These are phyloP conservation scores for Colletotrichum ledebouriae DNA, from an alignment of 2,329 filamentous ascomycete species.

Conservation along the genomic window DNA sequence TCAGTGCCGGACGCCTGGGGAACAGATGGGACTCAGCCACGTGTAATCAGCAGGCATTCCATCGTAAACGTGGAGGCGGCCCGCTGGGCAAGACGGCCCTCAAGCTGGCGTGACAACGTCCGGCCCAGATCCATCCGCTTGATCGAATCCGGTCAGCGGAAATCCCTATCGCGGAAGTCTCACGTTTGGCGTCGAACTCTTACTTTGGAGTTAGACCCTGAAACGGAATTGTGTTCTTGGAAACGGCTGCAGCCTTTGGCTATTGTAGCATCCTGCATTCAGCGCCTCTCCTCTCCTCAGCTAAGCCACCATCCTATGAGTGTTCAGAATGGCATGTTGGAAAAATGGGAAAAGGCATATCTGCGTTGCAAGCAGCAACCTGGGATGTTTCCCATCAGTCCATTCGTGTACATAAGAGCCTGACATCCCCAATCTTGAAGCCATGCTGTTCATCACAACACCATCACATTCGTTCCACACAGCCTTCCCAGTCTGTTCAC, in stretches of 20 bases:
- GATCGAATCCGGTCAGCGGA: not conserved
- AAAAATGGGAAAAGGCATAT: too few species aligned
- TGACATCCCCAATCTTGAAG: too few species aligned
- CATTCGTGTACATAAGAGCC: too few species aligned
- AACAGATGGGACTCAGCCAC: not conserved
- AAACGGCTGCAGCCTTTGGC: not conserved
- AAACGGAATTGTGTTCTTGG: too few species aligned
- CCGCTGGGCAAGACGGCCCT: constrained; percentile 5
- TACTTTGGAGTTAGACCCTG: too few species aligned
- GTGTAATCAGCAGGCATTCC: not conserved
- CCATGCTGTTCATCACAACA: not conserved
- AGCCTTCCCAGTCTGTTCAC: not conserved
- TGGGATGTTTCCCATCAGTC: not conserved
- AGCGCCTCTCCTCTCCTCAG: not conserved
- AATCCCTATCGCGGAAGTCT: constrained; percentile 1
- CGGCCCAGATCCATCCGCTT: not conserved
- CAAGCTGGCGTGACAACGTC: not conserved
- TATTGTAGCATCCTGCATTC: not conserved
- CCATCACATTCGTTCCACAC: not conserved
- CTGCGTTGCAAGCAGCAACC: not conserved
- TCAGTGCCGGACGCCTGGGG: not conserved
- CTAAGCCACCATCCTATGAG: not conserved
- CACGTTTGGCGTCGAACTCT: not conserved
- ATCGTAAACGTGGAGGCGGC: constrained; percentile 4
- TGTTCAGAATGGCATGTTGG: too few species aligned